Conservation (phyloP, 2,329 filamentous ascomycete genomes). For the Arachnopeziza araneosa region DNA sequence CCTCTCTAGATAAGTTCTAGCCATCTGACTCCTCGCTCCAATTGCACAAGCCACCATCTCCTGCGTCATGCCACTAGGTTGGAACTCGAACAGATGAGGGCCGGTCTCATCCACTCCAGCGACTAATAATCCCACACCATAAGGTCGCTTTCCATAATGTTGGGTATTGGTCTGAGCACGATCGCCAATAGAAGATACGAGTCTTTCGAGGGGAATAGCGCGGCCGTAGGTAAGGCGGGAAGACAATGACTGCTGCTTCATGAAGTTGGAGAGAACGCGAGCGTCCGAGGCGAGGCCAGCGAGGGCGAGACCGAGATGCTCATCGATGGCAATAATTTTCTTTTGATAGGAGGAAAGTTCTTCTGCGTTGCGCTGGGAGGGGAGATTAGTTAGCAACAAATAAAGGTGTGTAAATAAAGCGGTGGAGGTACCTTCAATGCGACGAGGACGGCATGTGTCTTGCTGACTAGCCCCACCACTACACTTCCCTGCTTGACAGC, state of each 20-base stretch:
- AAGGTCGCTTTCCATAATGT: slow-evolving; percentile 92
- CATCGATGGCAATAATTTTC: slow-evolving; percentile 96
- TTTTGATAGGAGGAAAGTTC: slow-evolving; percentile 99
- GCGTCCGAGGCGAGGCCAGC: slow-evolving; percentile 96
- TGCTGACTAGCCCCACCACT: slow-evolving; percentile 94
- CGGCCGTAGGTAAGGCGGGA: slow-evolving; percentile 95
- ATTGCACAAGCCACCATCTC: slow-evolving; percentile 98
- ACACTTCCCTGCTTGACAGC: slow-evolving; percentile 99
- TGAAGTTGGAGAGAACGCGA: slow-evolving; percentile 99
- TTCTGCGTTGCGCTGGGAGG: slow-evolving; percentile 83
- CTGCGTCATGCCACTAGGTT: slow-evolving; percentile 90
- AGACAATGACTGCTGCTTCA: slow-evolving; percentile 97
- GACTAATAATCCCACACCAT: slow-evolving; percentile 88
- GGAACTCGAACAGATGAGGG: slow-evolving; percentile 97
- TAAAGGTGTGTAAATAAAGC: slow-evolving; percentile 3
- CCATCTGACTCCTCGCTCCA: slow-evolving; percentile 94
- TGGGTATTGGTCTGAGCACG: slow-evolving; percentile 98
- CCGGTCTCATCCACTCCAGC: slow-evolving; percentile 91
- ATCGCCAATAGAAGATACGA: slow-evolving; percentile 88
- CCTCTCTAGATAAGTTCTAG: slow-evolving; percentile 90
- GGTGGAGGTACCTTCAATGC: slow-evolving; percentile 74
- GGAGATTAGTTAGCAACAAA: slow-evolving; percentile 6
- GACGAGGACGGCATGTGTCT: slow-evolving; percentile 93
- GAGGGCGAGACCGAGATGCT: slow-evolving; percentile 91
- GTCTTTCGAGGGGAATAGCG: slow-evolving; percentile 81